Conservation (phyloP, 2,329 filamentous ascomycete species). For the Trichophyton verrucosum region DNA sequence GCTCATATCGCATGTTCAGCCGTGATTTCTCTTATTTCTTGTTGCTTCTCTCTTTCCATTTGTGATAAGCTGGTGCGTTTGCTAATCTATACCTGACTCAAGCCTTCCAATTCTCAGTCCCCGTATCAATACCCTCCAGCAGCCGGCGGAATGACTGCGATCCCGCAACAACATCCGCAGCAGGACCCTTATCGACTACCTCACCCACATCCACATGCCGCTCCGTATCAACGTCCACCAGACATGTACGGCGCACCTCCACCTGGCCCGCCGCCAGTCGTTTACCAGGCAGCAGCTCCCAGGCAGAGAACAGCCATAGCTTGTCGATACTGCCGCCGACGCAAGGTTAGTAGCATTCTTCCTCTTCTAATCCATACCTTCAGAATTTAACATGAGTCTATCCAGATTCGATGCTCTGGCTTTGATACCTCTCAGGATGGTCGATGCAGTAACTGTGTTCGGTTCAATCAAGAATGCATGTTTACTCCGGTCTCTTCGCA, state of each 20-base stretch:
- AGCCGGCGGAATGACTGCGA: constrained; percentile 30
- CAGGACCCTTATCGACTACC: constrained; percentile 31
- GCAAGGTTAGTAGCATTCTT: constrained; percentile 32
- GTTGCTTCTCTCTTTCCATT: background rate
- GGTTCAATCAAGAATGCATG: constrained; percentile 65
- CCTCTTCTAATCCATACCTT: background rate
- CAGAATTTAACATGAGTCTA: background rate
- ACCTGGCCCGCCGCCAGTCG: constrained; percentile 27
- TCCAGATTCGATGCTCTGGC: constrained; percentile 61
- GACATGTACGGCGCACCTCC: constrained; percentile 31
- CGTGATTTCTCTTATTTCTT: background rate
- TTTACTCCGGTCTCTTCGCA: constrained; percentile 65
- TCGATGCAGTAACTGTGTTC: constrained; percentile 58
- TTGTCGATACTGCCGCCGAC: constrained; percentile 40
- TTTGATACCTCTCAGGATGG: constrained; percentile 61
- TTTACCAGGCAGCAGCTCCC: constrained; percentile 36
- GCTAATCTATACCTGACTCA: constrained; percentile 18
- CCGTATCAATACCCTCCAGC: constrained; percentile 26
- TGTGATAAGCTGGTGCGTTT: constrained; percentile 7
- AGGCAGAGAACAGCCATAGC: constrained; percentile 41
- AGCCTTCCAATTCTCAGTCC: constrained; percentile 11
- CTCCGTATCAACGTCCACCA: constrained; percentile 29
- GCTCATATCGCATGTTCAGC: background rate
- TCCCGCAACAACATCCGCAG: constrained; percentile 29
- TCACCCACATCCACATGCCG: constrained; percentile 28